Evolutionary conservation across 2,329 filamentous ascomycete species (phyloP).

Genomic region (Fusarium sp.): DNA sequence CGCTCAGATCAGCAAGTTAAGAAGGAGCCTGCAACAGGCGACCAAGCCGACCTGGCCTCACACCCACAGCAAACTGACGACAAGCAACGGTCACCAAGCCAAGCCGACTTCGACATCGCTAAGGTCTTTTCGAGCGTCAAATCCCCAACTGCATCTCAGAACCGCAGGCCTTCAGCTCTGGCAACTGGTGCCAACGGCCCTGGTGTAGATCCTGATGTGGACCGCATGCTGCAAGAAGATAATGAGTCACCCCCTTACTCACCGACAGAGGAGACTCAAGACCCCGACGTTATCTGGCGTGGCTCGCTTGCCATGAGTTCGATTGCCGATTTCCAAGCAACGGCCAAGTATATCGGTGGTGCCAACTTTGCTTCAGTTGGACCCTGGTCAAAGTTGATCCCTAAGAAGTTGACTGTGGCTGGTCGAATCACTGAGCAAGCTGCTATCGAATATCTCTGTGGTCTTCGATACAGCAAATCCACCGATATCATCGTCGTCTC

Average conservation of each 20-base stretch:
- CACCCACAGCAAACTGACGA: slow-evolving; percentile 57
- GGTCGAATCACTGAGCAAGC: slow-evolving; percentile 85
- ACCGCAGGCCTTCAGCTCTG: slow-evolving; percentile 62
- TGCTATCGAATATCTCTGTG: slow-evolving; percentile 91
- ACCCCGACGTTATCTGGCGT: slow-evolving; percentile 82
- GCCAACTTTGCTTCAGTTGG: slow-evolving; percentile 76
- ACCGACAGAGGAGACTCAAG: slow-evolving; percentile 75
- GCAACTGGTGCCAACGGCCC: slow-evolving; percentile 64
- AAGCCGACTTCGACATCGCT: slow-evolving; percentile 81
- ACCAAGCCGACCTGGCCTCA: slow-evolving; percentile 42
- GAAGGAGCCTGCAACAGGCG: slow-evolving; percentile 49
- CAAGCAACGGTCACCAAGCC: slow-evolving; percentile 63
- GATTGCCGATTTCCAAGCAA: slow-evolving; percentile 79
- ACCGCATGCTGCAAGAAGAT: slow-evolving; percentile 85
- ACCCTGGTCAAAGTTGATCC: slow-evolving; percentile 80
- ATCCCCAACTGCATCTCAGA: slow-evolving; percentile 70
- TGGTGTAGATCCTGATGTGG: slow-evolving; percentile 87
- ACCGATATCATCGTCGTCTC: slow-evolving; percentile 88
- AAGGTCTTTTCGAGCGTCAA: slow-evolving; percentile 87
- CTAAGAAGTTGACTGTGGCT: slow-evolving; percentile 75
- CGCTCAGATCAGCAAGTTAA: slow-evolving; percentile 50
- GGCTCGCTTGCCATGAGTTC: slow-evolving; percentile 81
- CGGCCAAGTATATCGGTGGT: slow-evolving; percentile 86
- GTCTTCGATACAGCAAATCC: slow-evolving; percentile 82
- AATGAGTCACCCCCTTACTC: slow-evolving; percentile 86